Evolutionary conservation across 1,284 basidiomycete species (phyloP).

Genomic region (Austroboletus sp.): DNA sequence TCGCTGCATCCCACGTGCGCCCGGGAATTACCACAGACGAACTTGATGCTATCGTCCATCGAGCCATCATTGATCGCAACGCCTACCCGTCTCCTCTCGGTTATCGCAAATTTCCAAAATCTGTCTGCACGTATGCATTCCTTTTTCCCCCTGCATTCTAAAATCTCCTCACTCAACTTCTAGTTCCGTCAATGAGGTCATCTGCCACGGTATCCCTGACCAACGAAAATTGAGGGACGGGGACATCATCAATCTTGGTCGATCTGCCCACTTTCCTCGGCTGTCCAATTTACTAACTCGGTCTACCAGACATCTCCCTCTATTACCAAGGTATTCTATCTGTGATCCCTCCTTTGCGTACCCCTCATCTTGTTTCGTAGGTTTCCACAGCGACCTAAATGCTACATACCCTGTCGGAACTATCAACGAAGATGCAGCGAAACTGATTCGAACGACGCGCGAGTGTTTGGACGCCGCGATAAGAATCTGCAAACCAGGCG

Average conservation of each 20-base stretch:
- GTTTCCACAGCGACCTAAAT: slow-evolving; percentile 88
- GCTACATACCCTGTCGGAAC: slow-evolving; percentile 86
- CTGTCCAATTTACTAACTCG: slow-evolving; percentile 11
- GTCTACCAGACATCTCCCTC: slow-evolving; percentile 49
- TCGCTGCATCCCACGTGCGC: slow-evolving; percentile 75
- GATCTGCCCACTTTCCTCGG: slow-evolving; percentile 1
- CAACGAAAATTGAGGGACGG: slow-evolving; percentile 79
- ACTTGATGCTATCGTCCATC: slow-evolving; percentile 91
- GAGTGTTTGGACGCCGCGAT: slow-evolving; percentile 83
- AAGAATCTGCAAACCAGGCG: slow-evolving; percentile 83
- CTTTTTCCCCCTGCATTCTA: not conserved
- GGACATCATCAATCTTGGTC: slow-evolving; percentile 90
- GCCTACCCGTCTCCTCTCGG: slow-evolving; percentile 93
- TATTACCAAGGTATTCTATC: slow-evolving; percentile 56
- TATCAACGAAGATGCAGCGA: slow-evolving; percentile 74
- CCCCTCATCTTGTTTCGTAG: slow-evolving; percentile 33
- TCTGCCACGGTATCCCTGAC: slow-evolving; percentile 96
- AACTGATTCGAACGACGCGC: slow-evolving; percentile 76
- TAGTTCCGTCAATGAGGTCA: slow-evolving; percentile 90
- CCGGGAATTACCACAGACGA: slow-evolving; percentile 95
- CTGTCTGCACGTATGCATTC: slow-evolving; percentile 79
- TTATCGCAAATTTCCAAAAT: slow-evolving; percentile 91
- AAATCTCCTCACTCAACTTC: slow-evolving; percentile 44
- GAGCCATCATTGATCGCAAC: slow-evolving; percentile 84
- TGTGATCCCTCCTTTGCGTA: not conserved